Conservation (phyloP, 116 monocot genomes). For the Zostera marina region DNA sequence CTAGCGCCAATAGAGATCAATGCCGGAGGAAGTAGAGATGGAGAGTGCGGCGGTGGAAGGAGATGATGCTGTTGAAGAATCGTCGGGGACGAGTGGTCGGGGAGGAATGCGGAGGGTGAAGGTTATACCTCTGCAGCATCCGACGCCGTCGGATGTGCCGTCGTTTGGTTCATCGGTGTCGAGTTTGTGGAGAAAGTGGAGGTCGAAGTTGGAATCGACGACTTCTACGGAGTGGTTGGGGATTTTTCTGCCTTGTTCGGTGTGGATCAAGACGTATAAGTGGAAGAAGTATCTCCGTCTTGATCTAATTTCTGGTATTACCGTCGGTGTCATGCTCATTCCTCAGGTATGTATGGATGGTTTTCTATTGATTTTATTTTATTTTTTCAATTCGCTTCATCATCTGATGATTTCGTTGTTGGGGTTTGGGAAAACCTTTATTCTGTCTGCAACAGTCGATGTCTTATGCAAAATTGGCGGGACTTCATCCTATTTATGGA, state of each 20-base stretch:
- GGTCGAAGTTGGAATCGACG: slow-evolving; percentile 28
- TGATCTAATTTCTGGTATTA: slow-evolving; percentile 78
- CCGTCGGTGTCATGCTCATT: slow-evolving; percentile 99
- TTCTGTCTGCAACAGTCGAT: slow-evolving; percentile 53
- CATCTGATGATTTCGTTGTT: neutral
- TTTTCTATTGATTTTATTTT: slow-evolving; percentile 2
- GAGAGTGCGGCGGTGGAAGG: no score
- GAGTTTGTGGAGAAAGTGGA: slow-evolving; percentile 11
- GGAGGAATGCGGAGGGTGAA: slow-evolving; percentile 32
- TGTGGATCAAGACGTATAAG: slow-evolving; percentile 67
- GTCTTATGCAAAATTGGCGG: slow-evolving; percentile 97
- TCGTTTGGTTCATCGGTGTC: slow-evolving; percentile 6
- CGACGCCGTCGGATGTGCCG: slow-evolving; percentile 16
- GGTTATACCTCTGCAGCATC: slow-evolving; percentile 65
- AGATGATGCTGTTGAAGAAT: no score
- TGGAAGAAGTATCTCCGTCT: slow-evolving; percentile 57
- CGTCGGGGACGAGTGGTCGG: neutral
- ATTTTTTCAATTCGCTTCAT: neutral
- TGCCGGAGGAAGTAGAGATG: no score
- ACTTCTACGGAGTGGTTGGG: slow-evolving; percentile 41
- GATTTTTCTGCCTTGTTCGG: slow-evolving; percentile 45
- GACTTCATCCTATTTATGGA: slow-evolving; percentile 95
- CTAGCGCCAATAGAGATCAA: no score
- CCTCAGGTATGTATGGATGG: slow-evolving; percentile 47
- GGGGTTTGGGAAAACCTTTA: neutral